phyloP scores from a whole-genome alignment of 2,329 filamentous ascomycete genomes.

The Aspergillus fijiensis region DNA sequence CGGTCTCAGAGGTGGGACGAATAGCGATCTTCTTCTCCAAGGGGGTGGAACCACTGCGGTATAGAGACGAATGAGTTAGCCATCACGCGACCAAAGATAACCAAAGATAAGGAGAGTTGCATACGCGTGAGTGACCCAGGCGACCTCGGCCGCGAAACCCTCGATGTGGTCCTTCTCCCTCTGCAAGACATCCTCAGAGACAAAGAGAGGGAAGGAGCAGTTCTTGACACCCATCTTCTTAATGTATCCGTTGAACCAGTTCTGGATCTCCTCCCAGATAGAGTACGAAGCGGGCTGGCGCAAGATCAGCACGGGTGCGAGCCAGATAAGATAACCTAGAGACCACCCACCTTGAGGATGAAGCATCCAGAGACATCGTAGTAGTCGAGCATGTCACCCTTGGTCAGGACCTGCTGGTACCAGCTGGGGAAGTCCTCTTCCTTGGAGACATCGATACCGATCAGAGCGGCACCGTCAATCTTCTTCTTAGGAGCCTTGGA shows the following conservation, averaged over 20 bases:
- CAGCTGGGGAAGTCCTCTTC: conserved; percentile 84
- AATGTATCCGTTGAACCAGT: conserved; percentile 64
- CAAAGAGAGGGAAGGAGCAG: conserved; percentile 94
- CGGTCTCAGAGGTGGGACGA: conserved; percentile 68
- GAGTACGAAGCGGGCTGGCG: conserved; percentile 61
- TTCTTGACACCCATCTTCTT: conserved; percentile 92
- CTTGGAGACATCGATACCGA: conserved; percentile 85
- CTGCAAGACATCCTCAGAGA: conserved; percentile 83
- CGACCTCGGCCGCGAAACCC: conserved; percentile 80
- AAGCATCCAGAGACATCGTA: conserved; percentile 98
- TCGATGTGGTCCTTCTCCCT: conserved; percentile 94
- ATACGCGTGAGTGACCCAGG: conserved; percentile 54
- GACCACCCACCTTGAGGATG: conserved; percentile 67
- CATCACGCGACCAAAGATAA: conserved; percentile 3
- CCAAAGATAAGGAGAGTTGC: conserved; percentile 8
- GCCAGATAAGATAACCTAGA: neutral
- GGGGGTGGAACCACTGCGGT: conserved; percentile 76
- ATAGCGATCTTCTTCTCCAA: conserved; percentile 77
- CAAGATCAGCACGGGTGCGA: conserved; percentile 13
- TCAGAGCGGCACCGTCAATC: conserved; percentile 64
- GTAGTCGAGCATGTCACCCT: conserved; percentile 97
- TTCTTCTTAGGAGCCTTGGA: conserved; percentile 52
- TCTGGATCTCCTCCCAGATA: conserved; percentile 67
- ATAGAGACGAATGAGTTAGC: conserved; percentile 23
- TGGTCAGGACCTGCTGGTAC: conserved; percentile 97